These are phyloP conservation scores for Paramecium biaurelia DNA, from an alignment of 73 alveolate species.

Conservation along the genomic window DNA sequence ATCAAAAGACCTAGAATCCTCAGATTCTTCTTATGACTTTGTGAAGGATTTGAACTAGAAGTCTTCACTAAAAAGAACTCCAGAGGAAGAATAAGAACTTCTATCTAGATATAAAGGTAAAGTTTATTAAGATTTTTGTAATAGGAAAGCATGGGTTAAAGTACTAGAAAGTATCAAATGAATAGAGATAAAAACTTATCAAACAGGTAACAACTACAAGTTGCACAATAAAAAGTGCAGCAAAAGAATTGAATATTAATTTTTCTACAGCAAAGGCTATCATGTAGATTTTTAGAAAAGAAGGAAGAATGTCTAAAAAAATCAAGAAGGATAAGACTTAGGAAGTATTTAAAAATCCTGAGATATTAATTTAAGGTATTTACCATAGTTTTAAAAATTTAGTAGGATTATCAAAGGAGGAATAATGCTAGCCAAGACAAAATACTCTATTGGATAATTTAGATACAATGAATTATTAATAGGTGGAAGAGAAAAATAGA, in stretches of 20 bases:
- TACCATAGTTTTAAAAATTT: not conserved
- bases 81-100: not conserved
- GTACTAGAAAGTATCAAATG: constrained; percentile 13
- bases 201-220: constrained; percentile 17
- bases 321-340: not conserved
- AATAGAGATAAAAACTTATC: not conserved
- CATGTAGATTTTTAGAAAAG: constrained; percentile 11
- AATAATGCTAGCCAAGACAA: not conserved
- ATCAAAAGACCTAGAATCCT: not conserved
- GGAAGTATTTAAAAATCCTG: not conserved
- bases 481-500: not conserved
- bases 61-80: not conserved
- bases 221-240: constrained; percentile 47
- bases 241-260: not conserved
- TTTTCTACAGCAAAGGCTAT: constrained; percentile 52
- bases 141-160: constrained; percentile 26
- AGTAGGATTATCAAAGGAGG: not conserved
- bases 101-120: not conserved
- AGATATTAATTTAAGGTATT: not conserved
- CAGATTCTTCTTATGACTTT: not conserved
- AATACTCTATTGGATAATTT: not conserved
- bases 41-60: not conserved
- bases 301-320: constrained; percentile 3
- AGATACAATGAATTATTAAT: not conserved
- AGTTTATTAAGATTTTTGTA: not conserved